Percentiles rank a stretch among this genome's conserved stretches.
Conservation (phyloP, 441 rosid genomes). For the Bocquillonia castaneifolia region DNA sequence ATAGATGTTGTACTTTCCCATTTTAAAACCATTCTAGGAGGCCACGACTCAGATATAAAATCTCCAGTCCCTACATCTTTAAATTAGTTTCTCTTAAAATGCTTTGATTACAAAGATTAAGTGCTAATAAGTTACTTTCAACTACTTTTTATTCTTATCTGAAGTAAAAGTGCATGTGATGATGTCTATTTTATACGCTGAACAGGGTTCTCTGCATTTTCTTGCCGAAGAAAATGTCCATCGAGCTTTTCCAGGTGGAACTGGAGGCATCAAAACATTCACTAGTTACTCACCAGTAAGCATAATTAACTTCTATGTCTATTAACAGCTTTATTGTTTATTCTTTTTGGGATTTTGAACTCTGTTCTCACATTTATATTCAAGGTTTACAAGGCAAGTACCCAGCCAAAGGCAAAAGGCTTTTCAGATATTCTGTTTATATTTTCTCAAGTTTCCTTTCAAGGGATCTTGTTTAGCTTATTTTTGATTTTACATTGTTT, state of each 20-base stretch:
- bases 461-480: neutral
- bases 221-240: conserved; percentile 29
- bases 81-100: too few relatives aligned
- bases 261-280: conserved; percentile 35
- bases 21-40: too few relatives aligned
- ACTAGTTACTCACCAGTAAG: conserved; percentile 34
- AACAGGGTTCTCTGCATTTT: conserved; percentile 29
- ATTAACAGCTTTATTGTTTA: neutral
- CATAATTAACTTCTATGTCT: neutral
- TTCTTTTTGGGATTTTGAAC: neutral
- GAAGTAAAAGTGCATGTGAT: neutral
- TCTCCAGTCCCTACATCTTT: too few relatives aligned
- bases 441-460: too few relatives aligned
- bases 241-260: conserved; percentile 38
- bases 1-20: too few relatives aligned
- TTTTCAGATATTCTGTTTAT: conserved; percentile 63
- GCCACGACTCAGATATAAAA: too few relatives aligned
- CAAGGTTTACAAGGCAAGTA: conserved; percentile 48
- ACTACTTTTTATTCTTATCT: neutral
- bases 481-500: neutral
- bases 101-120: too few relatives aligned
- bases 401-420: conserved; percentile 67
- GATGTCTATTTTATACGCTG: conserved; percentile 12
- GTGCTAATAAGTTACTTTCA: neutral
- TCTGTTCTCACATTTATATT: neutral